Evolutionary conservation across 305 asterid genomes (phyloP).

Genomic region (Rubia tinctorum): DNA sequence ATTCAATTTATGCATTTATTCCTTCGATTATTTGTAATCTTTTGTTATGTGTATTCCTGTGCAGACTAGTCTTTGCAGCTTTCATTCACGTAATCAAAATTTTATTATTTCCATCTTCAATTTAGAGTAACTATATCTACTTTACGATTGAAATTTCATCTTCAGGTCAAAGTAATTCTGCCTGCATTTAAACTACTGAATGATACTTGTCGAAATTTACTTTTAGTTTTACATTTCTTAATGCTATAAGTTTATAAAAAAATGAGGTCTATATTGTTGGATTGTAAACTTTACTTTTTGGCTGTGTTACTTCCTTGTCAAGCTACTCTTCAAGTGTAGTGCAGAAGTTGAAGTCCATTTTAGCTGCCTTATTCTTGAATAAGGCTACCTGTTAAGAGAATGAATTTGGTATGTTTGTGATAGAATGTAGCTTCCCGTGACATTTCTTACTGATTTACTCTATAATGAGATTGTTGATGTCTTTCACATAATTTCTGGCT

Average conservation of each 20-base stretch:
- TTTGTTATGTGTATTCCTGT: neutral
- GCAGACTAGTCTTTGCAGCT: neutral
- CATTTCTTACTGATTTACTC: neutral
- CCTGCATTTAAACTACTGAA: neutral
- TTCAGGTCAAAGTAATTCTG: neutral
- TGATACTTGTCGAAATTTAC: neutral
- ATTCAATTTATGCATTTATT: conserved; percentile 6
- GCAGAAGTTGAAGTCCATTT: neutral
- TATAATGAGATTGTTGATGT: neutral
- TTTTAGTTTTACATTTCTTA: neutral
- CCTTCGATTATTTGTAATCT: neutral
- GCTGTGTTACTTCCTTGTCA: neutral
- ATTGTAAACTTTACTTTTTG: neutral
- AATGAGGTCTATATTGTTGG: neutral
- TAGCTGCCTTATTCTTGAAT: neutral
- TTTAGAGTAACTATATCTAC: neutral
- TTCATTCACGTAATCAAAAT: neutral
- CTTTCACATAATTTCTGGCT: neutral
- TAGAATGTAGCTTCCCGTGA: neutral
- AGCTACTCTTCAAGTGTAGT: neutral
- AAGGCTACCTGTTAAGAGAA: neutral
- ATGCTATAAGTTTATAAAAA: neutral
- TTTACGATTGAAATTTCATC: neutral
- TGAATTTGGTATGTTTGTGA: neutral
- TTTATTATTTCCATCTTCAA: neutral